A percentile compares a stretch with the other conserved stretches of the same genome.
These are phyloP conservation scores for Amphibolis antarctica DNA, from an alignment of 106 monocot genomes.

Conservation along the genomic window DNA sequence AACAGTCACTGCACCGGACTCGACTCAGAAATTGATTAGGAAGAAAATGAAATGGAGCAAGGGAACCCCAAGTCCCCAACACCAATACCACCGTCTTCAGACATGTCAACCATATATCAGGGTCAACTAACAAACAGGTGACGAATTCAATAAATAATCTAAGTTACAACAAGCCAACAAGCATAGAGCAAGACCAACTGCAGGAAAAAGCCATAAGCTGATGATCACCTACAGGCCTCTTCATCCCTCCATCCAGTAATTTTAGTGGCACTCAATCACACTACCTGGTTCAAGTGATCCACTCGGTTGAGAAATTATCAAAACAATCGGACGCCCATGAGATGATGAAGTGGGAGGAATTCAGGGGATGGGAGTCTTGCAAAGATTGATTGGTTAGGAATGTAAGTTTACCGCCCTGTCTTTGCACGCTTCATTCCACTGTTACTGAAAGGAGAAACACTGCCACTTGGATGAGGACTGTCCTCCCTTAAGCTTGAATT, in stretches of 20 bases:
- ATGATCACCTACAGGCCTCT: not conserved
- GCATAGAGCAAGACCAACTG: constrained; percentile 3
- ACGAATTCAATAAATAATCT: constrained; percentile 8
- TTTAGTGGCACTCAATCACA: not conserved
- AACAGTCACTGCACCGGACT: not conserved
- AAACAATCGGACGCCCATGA: not conserved
- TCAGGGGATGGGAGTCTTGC: too few relatives aligned
- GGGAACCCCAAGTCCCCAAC: not conserved
- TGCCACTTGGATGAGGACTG: constrained; percentile 63
- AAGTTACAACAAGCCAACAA: not conserved
- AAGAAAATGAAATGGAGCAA: not conserved
- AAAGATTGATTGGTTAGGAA: not conserved
- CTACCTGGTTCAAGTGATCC: not conserved
- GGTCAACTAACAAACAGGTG: not conserved
- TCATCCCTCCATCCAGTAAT: not conserved
- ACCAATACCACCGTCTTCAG: constrained; percentile 6
- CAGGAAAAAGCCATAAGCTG: not conserved
- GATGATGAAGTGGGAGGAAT: not conserved
- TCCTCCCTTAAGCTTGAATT: constrained; percentile 77
- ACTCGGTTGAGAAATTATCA: not conserved
- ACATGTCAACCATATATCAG: constrained; percentile 1
- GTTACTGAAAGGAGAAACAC: constrained; percentile 65
- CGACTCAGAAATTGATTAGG: not conserved
- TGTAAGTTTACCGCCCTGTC: constrained; percentile 33
- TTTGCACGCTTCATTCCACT: constrained; percentile 85